These are phyloP conservation scores for Trichosanthes cucumerina DNA, from an alignment of 306 rosid genomes.

Conservation along the genomic window DNA sequence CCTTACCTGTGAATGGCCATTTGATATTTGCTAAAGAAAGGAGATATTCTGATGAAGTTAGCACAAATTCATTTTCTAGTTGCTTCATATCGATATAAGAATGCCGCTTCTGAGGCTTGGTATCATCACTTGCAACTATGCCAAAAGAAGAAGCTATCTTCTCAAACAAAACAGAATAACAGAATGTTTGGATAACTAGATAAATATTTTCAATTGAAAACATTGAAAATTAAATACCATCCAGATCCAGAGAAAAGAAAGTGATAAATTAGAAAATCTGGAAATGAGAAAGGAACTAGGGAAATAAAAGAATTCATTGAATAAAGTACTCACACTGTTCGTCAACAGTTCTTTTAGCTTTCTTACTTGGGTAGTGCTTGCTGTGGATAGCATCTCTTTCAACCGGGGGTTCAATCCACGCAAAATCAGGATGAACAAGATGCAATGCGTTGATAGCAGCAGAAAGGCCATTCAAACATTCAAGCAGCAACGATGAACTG, in stretches of 20 bases:
- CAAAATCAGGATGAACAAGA: slow-evolving; percentile 80
- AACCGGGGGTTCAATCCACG: slow-evolving; percentile 65
- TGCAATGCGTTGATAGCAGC: slow-evolving; percentile 73
- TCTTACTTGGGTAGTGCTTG: slow-evolving; percentile 61
- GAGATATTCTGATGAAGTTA: slow-evolving; percentile 75
- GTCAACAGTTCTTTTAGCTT: slow-evolving; percentile 47
- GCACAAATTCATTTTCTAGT: slow-evolving; percentile 73
- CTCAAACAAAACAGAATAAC: slow-evolving; percentile 11
- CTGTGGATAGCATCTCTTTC: slow-evolving; percentile 38
- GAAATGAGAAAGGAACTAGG: slow-evolving; percentile 5
- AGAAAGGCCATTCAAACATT: slow-evolving; percentile 75
- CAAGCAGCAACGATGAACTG: slow-evolving; percentile 52
- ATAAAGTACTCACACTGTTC: slow-evolving; percentile 46
- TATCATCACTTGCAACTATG: slow-evolving; percentile 32
- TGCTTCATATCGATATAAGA: slow-evolving; percentile 49
- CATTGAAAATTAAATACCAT: neutral
- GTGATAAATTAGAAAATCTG: neutral
- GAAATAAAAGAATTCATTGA: slow-evolving; percentile 9
- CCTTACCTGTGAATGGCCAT: slow-evolving; percentile 62
- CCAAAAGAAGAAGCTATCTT: slow-evolving; percentile 12
- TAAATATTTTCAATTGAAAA: neutral
- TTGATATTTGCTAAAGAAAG: slow-evolving; percentile 62
- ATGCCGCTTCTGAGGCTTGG: slow-evolving; percentile 37
- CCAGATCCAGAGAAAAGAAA: neutral
- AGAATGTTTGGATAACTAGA: neutral